Conservation (phyloP, 2,329 filamentous ascomycete genomes). For the Fusarium sp. region DNA sequence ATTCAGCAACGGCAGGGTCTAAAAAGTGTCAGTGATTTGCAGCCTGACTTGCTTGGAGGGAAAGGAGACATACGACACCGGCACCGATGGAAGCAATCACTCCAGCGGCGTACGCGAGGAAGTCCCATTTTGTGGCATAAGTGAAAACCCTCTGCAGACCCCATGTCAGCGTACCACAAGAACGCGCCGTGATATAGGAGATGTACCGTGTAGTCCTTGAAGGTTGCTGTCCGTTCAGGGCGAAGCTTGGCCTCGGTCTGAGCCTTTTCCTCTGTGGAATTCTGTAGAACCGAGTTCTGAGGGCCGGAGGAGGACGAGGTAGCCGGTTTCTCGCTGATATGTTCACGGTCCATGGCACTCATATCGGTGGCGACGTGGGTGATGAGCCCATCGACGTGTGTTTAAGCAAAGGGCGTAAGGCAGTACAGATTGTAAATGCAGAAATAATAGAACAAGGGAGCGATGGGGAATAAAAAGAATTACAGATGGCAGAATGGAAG, state of each 20-base stretch:
- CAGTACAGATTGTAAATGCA: not conserved
- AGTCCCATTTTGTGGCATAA: constrained; percentile 65
- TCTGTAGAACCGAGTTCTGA: not conserved
- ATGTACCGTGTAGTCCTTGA: constrained; percentile 57
- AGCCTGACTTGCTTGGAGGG: not conserved
- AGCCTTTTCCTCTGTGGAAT: constrained; percentile 41
- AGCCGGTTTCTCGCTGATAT: constrained; percentile 23
- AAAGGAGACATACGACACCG: constrained; percentile 48
- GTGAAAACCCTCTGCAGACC: constrained; percentile 58
- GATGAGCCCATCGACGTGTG: constrained; percentile 2
- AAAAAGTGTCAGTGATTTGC: not conserved
- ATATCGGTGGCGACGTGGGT: constrained; percentile 15
- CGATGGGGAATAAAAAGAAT: not conserved
- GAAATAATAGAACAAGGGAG: not conserved
- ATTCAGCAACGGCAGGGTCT: constrained; percentile 69
- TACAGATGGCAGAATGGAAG: not conserved
- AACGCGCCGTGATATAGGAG: not conserved
- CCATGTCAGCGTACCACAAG: not conserved
- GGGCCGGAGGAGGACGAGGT: constrained; percentile 13
- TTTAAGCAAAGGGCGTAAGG: not conserved
- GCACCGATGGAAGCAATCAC: constrained; percentile 61
- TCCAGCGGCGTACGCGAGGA: constrained; percentile 58
- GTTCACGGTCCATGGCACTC: constrained; percentile 21
- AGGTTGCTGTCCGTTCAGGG: constrained; percentile 57
- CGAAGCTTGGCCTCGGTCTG: constrained; percentile 48